These are phyloP conservation scores for Discostella stelligeroides DNA, from an alignment of 108 stramenopile species.

Conservation along the genomic window DNA sequence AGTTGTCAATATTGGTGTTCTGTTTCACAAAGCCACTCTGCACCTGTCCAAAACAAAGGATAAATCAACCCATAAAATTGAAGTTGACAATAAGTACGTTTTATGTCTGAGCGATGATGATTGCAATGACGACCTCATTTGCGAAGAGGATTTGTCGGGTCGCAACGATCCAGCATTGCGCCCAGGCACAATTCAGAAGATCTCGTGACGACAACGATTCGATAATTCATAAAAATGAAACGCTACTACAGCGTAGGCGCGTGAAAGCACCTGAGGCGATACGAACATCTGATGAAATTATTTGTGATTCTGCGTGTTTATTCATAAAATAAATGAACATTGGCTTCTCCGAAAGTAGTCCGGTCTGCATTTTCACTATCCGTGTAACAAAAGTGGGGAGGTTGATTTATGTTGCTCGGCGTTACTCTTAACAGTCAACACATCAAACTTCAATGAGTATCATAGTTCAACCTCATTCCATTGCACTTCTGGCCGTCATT, in stretches of 20 bases:
- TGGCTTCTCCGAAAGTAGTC: too few species aligned
- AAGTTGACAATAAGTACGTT: slow-evolving; percentile 30
- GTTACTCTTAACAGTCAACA: slow-evolving; percentile 52
- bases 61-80: slow-evolving; percentile 11
- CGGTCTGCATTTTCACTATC: too few species aligned
- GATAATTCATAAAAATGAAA: not conserved
- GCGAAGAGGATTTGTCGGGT: slow-evolving; percentile 31
- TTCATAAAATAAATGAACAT: not conserved
- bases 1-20: slow-evolving; percentile 76
- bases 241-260: slow-evolving; percentile 7
- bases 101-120: slow-evolving; percentile 6
- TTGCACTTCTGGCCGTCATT: too few species aligned
- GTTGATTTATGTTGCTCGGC: slow-evolving; percentile 64
- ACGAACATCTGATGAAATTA: slow-evolving; percentile 4
- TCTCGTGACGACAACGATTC: not conserved
- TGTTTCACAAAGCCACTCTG: slow-evolving; percentile 76
- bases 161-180: slow-evolving; percentile 41
- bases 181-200: slow-evolving; percentile 33
- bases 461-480: slow-evolving; percentile 53
- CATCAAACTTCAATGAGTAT: slow-evolving; percentile 40
- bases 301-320: not conserved
- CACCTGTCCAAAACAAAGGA: slow-evolving; percentile 55
- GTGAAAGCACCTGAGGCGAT: not conserved
- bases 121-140: slow-evolving; percentile 22
- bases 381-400: slow-evolving; percentile 71